phyloP scores from a whole-genome alignment of 805 yeast genomes.

The Candida maesae region DNA sequence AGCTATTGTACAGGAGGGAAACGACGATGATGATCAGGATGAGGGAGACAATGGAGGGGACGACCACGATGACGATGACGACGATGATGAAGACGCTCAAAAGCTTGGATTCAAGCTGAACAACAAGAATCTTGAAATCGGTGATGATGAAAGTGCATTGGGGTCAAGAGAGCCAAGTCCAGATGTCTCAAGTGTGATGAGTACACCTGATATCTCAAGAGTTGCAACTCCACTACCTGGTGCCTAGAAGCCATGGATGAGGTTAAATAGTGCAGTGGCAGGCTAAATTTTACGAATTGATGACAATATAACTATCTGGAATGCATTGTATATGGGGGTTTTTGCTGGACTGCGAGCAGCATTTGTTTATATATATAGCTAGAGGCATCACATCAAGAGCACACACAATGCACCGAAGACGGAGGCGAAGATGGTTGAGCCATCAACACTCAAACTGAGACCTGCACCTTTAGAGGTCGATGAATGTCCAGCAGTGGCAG shows the following conservation, averaged over 20 bases:
- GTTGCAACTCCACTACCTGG: conserved; percentile 15
- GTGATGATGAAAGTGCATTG: conserved; percentile 3
- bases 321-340: too few relatives aligned
- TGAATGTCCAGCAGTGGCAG: conserved; percentile 2
- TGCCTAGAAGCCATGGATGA: neutral
- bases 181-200: conserved; percentile 18
- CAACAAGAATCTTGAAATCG: conserved; percentile 14
- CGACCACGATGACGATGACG: too few relatives aligned
- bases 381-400: conserved; percentile 3
- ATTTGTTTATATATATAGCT: too few relatives aligned
- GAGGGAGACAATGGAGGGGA: too few relatives aligned
- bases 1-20: too few relatives aligned
- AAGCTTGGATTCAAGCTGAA: conserved; percentile 24
- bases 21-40: too few relatives aligned
- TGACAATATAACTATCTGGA: too few relatives aligned
- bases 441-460: neutral
- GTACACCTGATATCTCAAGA: conserved; percentile 23
- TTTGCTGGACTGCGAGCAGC: too few relatives aligned
- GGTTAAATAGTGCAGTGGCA: neutral
- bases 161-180: conserved; percentile 26
- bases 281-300: too few relatives aligned
- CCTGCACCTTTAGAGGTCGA: conserved; percentile 6
- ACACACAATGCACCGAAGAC: conserved; percentile 10
- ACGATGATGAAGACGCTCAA: neutral
- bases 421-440: conserved; percentile 10